Base-by-base conservation (phyloP, 164 flowering plant species). In the Saururus chinensis region DNA sequence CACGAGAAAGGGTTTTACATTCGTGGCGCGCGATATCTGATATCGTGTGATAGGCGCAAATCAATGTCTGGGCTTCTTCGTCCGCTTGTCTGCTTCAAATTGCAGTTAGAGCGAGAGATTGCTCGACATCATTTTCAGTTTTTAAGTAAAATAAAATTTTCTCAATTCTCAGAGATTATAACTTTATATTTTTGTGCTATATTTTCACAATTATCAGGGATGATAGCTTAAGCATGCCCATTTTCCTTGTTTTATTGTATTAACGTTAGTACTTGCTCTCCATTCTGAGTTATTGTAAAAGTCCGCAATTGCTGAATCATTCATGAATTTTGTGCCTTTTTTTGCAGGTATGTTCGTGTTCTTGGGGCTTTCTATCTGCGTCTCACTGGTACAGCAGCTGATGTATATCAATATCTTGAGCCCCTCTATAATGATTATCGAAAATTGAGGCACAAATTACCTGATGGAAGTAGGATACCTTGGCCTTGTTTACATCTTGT, bases 321-420 rank as follows among this genome's bases (percentile, higher is more conserved):
- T 48, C 24, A 5, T 17, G 7, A 19, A 1, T 11, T 51, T 25
- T 12, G 6, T n/a, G 58, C 30, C 19, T 37, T 26, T n/a, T 21
- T 19, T 45, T 70, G 64, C 82, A 92, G 98, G 62, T 93, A 90
- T 72, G 99, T 93, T 22, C 81, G 99, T 13, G 60, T 82, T 1
- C 90, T 91, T 45, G 99, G 99, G 54, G 97, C 99, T 3, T 91
- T 95, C 58, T 95, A 91, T 69, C 70, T 95, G 76, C 86, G 99
- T 11, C 80, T 95, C 7, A 91, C 93, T 0, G 99, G 99, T 35
- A 78, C 85, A 12, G 95, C 87, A 66, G 59, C 80, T 30, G 97
- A 95, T 76, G 81, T 95, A 0, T 95, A 91, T 64, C 89, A 84
- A 40, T 95, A 95, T 70, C 75, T 95, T 12, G 99, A 95, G 74